Base-by-base conservation (phyloP, 2,329 filamentous ascomycete species). In the Lizonia empirigonia region DNA sequence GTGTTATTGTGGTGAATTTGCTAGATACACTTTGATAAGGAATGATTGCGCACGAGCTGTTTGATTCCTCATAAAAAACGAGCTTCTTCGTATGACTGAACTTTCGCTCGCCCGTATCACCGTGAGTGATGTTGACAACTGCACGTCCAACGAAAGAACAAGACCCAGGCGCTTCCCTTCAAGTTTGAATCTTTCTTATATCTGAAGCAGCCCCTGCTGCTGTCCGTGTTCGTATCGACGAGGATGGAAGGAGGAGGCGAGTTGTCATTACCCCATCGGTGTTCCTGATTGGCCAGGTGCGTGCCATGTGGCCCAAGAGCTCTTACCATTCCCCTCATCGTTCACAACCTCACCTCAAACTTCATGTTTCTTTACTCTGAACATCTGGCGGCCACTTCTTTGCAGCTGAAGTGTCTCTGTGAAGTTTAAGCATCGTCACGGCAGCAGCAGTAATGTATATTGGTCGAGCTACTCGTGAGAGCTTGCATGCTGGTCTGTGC, bases 231-330 rank as follows among this genome's bases (percentile, higher is more conserved):
- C 26, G 27, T 27, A 29, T 38, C n/a, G 32, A 52, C 22, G 34
- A 42, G 49, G 22, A 46, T 22, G 42, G 20, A 33, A 46, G 10
- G 30, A 34, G 32, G 37, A 42, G 37, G 33, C 27, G 37, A 44
- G 33, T 52, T 52, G n/a, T 24, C 34, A 53, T 53, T 53, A 53
- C 50, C 50, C 50, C 50, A 53, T 53, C 38, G 34, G 34, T 49
- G 33, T 24, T 48, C 12, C 29, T 49, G 23, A 53, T 53, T 53
- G 50, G 50, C 7, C 39, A 35, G 22, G 7, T 44, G 44, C 16
- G 34, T 47, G 42, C 49, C 49, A 47, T 52, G 49, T 52, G 49
- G 42, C 44, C 42, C 49, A 52, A 15, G 44, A 46, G 39, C 33
- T 27, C 36, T 46, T 49, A 22, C 30, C 42, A 23, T 48, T 44